phyloP scores from a whole-genome alignment of 495 filamentous ascomycete genomes.

The Podospora conica region DNA sequence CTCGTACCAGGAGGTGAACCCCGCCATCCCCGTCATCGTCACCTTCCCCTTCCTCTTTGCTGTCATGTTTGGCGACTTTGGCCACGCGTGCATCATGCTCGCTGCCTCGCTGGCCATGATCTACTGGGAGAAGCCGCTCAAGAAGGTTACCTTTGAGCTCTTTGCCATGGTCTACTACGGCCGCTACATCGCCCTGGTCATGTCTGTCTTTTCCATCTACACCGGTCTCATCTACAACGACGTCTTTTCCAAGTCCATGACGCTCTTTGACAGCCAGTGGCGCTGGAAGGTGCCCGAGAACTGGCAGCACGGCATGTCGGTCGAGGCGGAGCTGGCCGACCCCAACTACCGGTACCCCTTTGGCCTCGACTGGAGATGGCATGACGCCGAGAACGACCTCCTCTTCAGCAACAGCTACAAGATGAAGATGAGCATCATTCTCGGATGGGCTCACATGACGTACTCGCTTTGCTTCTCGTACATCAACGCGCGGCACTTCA shows the following conservation, averaged over 20 bases:
- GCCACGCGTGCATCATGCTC: slow-evolving; percentile 84
- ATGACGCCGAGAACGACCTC: slow-evolving; percentile 86
- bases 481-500: slow-evolving; percentile 91
- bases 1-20: slow-evolving; percentile 96
- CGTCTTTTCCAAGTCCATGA: slow-evolving; percentile 86
- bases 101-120: slow-evolving; percentile 81
- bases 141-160: slow-evolving; percentile 87
- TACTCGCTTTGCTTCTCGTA: slow-evolving; percentile 91
- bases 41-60: slow-evolving; percentile 98
- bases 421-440: slow-evolving; percentile 97
- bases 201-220: slow-evolving; percentile 95
- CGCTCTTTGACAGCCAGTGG: slow-evolving; percentile 86
- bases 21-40: slow-evolving; percentile 85
- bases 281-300: slow-evolving; percentile 62
- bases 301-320: slow-evolving; percentile 51
- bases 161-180: slow-evolving; percentile 98
- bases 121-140: slow-evolving; percentile 84
- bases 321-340: slow-evolving; percentile 55
- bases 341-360: slow-evolving; percentile 78
- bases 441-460: slow-evolving; percentile 98
- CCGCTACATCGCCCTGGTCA: slow-evolving; percentile 96
- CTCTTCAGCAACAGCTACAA: slow-evolving; percentile 97
- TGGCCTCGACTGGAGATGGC: slow-evolving; percentile 95
- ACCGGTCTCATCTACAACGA: slow-evolving; percentile 98
- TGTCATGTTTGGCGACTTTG: slow-evolving; percentile 98